A percentile compares a stretch with the other conserved stretches of the same genome.
Evolutionary conservation across 495 filamentous ascomycete genomes (phyloP).

Genomic region (Mytilinidion resinicola): DNA sequence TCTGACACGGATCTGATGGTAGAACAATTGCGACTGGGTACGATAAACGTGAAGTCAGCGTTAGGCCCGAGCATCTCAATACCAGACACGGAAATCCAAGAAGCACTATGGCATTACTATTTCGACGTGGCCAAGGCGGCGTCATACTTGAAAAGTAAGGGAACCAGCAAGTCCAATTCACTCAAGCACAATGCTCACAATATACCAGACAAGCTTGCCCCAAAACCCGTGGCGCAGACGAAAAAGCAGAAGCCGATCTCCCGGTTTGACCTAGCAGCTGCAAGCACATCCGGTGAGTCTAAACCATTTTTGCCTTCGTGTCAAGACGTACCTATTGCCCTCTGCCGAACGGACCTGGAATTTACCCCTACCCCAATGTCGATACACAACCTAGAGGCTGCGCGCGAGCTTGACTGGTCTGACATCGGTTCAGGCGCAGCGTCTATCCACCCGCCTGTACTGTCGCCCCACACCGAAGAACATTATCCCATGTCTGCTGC

Average conservation of each 20-base stretch:
- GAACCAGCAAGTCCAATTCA: background rate
- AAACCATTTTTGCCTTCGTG: background rate
- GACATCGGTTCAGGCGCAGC: constrained; percentile 19
- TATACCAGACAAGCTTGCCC: constrained; percentile 15
- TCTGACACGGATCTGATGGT: background rate
- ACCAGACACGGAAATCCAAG: constrained; percentile 70
- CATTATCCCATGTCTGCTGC: constrained; percentile 31
- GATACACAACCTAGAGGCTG: constrained; percentile 6
- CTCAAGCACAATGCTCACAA: background rate
- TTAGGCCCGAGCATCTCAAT: constrained; percentile 48
- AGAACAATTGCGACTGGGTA: constrained; percentile 54
- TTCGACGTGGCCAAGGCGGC: constrained; percentile 84
- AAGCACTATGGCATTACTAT: constrained; percentile 91
- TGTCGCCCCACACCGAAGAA: too few relatives aligned
- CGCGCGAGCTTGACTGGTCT: constrained; percentile 16
- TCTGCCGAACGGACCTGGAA: constrained; percentile 1
- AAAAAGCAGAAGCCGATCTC: constrained; percentile 38
- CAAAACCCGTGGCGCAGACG: constrained; percentile 27
- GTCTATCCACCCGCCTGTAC: background rate
- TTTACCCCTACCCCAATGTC: constrained; percentile 1
- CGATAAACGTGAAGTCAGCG: constrained; percentile 47
- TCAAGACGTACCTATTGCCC: constrained; percentile 1
- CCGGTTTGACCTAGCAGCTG: constrained; percentile 36
- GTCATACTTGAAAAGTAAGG: constrained; percentile 62
- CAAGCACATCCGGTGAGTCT: constrained; percentile 16